A percentile compares a stretch with the other conserved stretches of the same genome.
phyloP scores from a whole-genome alignment of 805 yeast species.

The Candida sakaeoensis region DNA sequence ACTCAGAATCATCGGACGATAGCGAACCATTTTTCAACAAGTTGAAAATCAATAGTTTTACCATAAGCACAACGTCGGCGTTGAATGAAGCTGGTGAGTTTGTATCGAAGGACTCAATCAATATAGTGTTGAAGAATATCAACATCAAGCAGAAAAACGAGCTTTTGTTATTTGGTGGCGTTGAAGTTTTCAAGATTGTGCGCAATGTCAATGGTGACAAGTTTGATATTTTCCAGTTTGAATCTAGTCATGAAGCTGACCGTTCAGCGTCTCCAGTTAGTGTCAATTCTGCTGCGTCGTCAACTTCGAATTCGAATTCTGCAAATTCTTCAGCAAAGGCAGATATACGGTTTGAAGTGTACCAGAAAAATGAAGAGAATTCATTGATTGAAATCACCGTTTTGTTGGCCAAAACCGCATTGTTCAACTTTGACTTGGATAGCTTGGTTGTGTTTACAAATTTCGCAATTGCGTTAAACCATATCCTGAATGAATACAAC shows the following conservation, averaged over 20 bases:
- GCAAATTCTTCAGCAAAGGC: slow-evolving; percentile 35
- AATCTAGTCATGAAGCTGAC: slow-evolving; percentile 7
- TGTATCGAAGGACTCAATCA: slow-evolving; percentile 27
- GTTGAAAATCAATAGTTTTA: slow-evolving; percentile 34
- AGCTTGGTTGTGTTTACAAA: slow-evolving; percentile 25
- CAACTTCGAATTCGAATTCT: background rate
- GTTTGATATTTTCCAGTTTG: slow-evolving; percentile 25
- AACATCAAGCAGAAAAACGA: slow-evolving; percentile 43
- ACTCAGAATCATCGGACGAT: slow-evolving; percentile 12
- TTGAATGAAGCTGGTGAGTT: slow-evolving; percentile 39
- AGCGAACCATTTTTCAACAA: slow-evolving; percentile 30
- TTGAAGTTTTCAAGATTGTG: slow-evolving; percentile 30
- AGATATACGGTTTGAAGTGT: slow-evolving; percentile 53
- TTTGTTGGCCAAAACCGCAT: slow-evolving; percentile 42
- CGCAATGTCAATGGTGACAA: slow-evolving; percentile 16
- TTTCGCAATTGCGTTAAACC: slow-evolving; percentile 20
- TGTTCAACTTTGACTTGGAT: slow-evolving; percentile 16
- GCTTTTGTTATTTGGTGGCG: slow-evolving; percentile 45
- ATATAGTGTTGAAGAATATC: slow-evolving; percentile 22
- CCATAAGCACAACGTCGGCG: slow-evolving; percentile 46
- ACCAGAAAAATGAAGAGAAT: slow-evolving; percentile 16
- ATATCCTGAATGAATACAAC: slow-evolving; percentile 19
- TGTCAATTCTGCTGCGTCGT: slow-evolving; percentile 7
- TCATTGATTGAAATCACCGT: slow-evolving; percentile 31
- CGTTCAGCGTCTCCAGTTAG: slow-evolving; percentile 6